Conservation (phyloP, 331 rosid species). For the Cydonia oblonga region DNA sequence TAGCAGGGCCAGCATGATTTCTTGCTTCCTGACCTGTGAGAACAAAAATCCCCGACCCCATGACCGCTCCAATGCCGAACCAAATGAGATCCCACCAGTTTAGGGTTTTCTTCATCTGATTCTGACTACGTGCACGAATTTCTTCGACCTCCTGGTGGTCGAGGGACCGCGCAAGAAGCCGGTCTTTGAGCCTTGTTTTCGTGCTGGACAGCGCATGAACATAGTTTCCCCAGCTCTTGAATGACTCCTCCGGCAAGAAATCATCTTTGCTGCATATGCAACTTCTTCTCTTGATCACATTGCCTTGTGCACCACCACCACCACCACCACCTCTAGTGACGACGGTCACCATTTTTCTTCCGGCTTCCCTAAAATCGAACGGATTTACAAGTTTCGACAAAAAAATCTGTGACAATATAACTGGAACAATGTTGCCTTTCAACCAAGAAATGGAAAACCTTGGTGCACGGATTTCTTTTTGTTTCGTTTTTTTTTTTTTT, state of each 20-base stretch:
- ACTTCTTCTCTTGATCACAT: background rate
- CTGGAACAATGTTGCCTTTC: background rate
- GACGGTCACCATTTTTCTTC: constrained; percentile 1
- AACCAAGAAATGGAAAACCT: too few relatives aligned
- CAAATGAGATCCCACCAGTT: constrained; percentile 63
- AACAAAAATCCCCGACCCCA: constrained; percentile 54
- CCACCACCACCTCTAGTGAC: background rate
- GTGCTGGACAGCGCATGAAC: constrained; percentile 5
- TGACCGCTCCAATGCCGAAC: constrained; percentile 47
- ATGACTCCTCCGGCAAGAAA: constrained; percentile 25
- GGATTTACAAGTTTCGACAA: background rate
- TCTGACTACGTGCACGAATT: constrained; percentile 1
- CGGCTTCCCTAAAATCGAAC: background rate
- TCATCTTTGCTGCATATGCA: constrained; percentile 8
- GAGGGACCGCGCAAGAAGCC: constrained; percentile 5
- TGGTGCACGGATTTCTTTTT: too few relatives aligned
- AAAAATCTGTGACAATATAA: background rate
- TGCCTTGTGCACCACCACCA: background rate
- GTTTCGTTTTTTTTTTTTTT: too few relatives aligned
- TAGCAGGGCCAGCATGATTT: constrained; percentile 35
- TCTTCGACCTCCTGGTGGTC: constrained; percentile 4
- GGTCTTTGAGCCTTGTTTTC: constrained; percentile 15
- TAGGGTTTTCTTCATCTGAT: constrained; percentile 19
- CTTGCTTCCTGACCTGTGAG: constrained; percentile 39
- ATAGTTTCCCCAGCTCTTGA: constrained; percentile 18